phyloP scores from a whole-genome alignment of 139 green algal species.

The Chlamydomonas schloesseri region DNA sequence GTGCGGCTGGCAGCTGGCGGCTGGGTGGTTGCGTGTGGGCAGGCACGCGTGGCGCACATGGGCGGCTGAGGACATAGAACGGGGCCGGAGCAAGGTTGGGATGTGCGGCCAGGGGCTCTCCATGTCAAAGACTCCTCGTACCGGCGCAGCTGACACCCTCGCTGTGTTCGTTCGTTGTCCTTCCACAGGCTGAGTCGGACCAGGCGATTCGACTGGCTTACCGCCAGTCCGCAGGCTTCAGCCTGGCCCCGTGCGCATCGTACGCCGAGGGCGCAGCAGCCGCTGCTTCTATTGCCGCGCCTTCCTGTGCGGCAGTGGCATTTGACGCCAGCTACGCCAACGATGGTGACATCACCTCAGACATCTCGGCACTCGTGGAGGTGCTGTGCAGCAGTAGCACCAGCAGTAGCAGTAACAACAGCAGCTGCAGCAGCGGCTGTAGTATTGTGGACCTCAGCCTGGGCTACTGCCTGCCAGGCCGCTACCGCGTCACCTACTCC shows the following conservation, averaged over 20 bases:
- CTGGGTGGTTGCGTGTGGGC: too few relatives aligned
- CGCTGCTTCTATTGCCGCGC: neutral
- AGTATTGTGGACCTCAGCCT: neutral
- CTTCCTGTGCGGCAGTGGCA: neutral
- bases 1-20: neutral
- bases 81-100: too few relatives aligned
- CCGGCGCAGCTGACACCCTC: too few relatives aligned
- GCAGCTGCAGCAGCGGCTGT: neutral
- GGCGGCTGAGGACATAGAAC: too few relatives aligned
- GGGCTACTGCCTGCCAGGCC: conserved; percentile 5
- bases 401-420: neutral
- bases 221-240: neutral
- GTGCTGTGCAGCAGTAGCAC: neutral
- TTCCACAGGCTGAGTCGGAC: neutral
- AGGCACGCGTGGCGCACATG: too few relatives aligned
- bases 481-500: neutral
- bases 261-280: neutral
- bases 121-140: too few relatives aligned
- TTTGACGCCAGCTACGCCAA: neutral
- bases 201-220: neutral
- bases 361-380: neutral
- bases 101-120: too few relatives aligned
- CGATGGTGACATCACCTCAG: neutral
- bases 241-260: conserved; percentile 4
- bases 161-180: too few relatives aligned